These are phyloP conservation scores for Sonneratia alba DNA, from an alignment of 345 rosid genomes.

Conservation along the genomic window DNA sequence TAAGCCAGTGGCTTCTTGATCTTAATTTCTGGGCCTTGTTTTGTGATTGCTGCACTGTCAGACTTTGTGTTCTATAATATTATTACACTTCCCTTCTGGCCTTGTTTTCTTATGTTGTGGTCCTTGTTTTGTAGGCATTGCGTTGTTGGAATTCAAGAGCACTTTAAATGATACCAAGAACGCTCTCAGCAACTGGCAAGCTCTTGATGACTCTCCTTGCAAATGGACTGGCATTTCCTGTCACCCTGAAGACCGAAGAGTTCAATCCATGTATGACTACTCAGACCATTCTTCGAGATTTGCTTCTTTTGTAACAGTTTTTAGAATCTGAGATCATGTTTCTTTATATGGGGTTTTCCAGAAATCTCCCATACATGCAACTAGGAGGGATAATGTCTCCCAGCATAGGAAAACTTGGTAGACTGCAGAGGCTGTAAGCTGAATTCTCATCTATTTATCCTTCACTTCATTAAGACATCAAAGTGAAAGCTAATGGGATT, in stretches of 20 bases:
- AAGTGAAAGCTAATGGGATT: neutral
- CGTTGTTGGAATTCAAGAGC: slow-evolving; percentile 66
- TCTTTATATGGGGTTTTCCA: slow-evolving; percentile 18
- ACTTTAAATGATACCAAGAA: slow-evolving; percentile 68
- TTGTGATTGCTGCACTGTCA: neutral
- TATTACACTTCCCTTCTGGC: too few species aligned
- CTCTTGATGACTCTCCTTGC: slow-evolving; percentile 65
- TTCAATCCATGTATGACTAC: slow-evolving; percentile 46
- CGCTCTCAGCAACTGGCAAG: slow-evolving; percentile 59
- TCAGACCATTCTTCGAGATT: neutral
- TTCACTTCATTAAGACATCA: slow-evolving; percentile 2
- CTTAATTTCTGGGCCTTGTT: neutral
- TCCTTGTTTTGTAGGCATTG: slow-evolving; percentile 35
- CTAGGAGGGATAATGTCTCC: slow-evolving; percentile 81
- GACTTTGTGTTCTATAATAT: too few species aligned
- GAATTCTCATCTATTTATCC: neutral
- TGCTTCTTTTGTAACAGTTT: neutral
- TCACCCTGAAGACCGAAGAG: slow-evolving; percentile 53
- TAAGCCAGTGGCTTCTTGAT: too few species aligned
- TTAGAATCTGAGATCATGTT: neutral
- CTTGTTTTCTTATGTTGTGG: slow-evolving; percentile 6
- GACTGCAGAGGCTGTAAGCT: slow-evolving; percentile 83
- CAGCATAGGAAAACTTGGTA: slow-evolving; percentile 70
- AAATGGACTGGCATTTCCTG: slow-evolving; percentile 92
- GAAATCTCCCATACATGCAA: slow-evolving; percentile 89